phyloP scores from a whole-genome alignment of 1,284 basidiomycete species.

The Hymenochaete sp. region DNA sequence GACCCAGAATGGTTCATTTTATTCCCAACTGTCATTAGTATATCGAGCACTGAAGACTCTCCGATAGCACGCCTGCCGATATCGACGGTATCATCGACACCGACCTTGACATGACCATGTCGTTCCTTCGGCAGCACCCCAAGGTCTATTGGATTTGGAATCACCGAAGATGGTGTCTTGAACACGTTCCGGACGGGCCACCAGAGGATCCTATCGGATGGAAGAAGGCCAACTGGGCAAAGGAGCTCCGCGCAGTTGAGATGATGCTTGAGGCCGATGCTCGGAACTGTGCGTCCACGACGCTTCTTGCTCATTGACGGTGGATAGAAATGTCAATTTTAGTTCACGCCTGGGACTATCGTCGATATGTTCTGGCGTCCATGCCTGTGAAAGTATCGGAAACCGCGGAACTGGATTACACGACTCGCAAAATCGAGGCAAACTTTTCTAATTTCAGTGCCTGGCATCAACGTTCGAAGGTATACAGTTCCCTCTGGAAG shows the following conservation, averaged over 20 bases:
- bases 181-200: constrained; percentile 70
- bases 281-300: constrained; percentile 70
- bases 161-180: constrained; percentile 88
- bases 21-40: background rate
- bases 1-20: constrained; percentile 39
- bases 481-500: constrained; percentile 65
- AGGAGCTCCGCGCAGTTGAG: constrained; percentile 78
- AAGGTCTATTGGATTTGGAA: constrained; percentile 98
- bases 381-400: constrained; percentile 51
- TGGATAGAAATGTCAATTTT: constrained; percentile 5
- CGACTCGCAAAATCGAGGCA: constrained; percentile 82
- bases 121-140: constrained; percentile 73
- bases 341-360: constrained; percentile 93
- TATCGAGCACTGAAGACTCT: constrained; percentile 9
- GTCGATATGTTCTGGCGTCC: constrained; percentile 71
- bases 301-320: background rate
- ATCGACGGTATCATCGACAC: constrained; percentile 56
- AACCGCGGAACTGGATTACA: constrained; percentile 68
- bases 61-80: constrained; percentile 50
- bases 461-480: constrained; percentile 94
- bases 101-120: constrained; percentile 77
- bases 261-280: constrained; percentile 84
- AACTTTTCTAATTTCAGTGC: constrained; percentile 98
- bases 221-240: constrained; percentile 72
- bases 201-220: constrained; percentile 49